Percentiles rank a stretch among this genome's conserved stretches.
phyloP scores from a whole-genome alignment of 208 protist genomes.

The Trypanosomatidae sp. region DNA sequence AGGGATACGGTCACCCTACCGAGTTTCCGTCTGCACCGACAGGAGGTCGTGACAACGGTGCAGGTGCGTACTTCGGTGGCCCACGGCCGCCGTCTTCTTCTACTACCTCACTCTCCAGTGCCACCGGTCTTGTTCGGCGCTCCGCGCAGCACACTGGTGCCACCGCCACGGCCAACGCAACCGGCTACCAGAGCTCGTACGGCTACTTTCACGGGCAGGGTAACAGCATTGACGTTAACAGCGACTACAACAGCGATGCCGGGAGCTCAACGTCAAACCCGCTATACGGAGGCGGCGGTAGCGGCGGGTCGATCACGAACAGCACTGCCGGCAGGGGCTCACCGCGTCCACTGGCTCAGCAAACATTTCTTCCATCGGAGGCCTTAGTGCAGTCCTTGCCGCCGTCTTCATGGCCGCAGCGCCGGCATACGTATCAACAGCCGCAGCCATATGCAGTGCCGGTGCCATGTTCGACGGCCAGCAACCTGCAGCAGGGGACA shows the following conservation, averaged over 20 bases:
- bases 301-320: slow-evolving; percentile 3
- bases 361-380: slow-evolving; percentile 14
- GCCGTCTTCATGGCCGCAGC: neutral
- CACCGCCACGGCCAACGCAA: slow-evolving; percentile 3
- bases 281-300: slow-evolving; percentile 4
- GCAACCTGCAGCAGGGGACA: slow-evolving; percentile 2
- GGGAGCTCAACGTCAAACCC: slow-evolving; percentile 28
- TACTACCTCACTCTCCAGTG: slow-evolving; percentile 1
- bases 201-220: slow-evolving; percentile 48
- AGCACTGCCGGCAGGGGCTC: slow-evolving; percentile 18
- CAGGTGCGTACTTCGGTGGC: slow-evolving; percentile 16
- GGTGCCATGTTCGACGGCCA: slow-evolving; percentile 9
- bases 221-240: slow-evolving; percentile 40
- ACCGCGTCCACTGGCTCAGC: slow-evolving; percentile 9
- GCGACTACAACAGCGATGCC: slow-evolving; percentile 46
- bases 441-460: slow-evolving; percentile 22
- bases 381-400: slow-evolving; percentile 10
- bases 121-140: slow-evolving; percentile 34
- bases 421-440: slow-evolving; percentile 1
- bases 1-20: slow-evolving; percentile 27
- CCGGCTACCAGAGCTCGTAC: slow-evolving; percentile 23
- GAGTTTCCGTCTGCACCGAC: slow-evolving; percentile 10
- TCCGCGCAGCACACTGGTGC: slow-evolving; percentile 16
- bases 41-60: neutral
- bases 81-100: slow-evolving; percentile 1